A percentile compares a stretch with the other conserved stretches of the same genome.
These are phyloP conservation scores for Mycocentrospora acerina DNA, from an alignment of 2,329 filamentous ascomycete species.

Conservation along the genomic window DNA sequence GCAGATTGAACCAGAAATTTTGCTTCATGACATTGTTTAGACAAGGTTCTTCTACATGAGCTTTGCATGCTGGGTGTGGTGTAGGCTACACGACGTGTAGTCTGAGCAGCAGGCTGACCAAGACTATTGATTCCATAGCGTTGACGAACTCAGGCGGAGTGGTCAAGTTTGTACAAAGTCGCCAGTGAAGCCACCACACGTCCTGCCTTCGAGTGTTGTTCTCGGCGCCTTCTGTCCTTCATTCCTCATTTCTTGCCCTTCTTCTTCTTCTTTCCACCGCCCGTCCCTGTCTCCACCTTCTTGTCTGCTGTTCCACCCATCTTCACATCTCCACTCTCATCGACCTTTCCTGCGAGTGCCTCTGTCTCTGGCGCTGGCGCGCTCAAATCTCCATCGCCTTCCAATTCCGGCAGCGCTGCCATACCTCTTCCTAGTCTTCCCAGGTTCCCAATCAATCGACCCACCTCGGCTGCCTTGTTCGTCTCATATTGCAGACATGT, in stretches of 20 bases:
- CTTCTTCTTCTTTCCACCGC: conserved; percentile 53
- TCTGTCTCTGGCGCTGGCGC: conserved; percentile 30
- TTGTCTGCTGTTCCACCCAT: conserved; percentile 28
- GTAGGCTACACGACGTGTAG: too few species aligned
- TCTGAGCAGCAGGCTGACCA: too few species aligned
- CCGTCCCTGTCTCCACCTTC: conserved; percentile 26
- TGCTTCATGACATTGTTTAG: too few species aligned
- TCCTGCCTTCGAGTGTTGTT: neutral
- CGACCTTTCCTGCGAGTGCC: conserved; percentile 33
- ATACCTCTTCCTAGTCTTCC: conserved; percentile 71
- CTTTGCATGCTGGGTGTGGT: too few species aligned
- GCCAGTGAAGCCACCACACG: too few species aligned
- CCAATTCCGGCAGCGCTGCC: conserved; percentile 50
- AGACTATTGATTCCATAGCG: too few species aligned
- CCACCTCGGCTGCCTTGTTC: conserved; percentile 86
- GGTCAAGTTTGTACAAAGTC: too few species aligned
- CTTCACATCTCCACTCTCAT: conserved; percentile 32
- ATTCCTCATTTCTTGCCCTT: conserved; percentile 51
- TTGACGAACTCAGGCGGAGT: too few species aligned
- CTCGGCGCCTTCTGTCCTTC: neutral
- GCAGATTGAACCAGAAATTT: too few species aligned
- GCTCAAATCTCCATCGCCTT: conserved; percentile 32
- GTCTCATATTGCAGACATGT: conserved; percentile 88
- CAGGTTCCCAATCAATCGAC: conserved; percentile 74
- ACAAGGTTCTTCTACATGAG: too few species aligned